Base-by-base conservation (phyloP, 768 basidiomycete genomes). In the Serendipita indica region DNA sequence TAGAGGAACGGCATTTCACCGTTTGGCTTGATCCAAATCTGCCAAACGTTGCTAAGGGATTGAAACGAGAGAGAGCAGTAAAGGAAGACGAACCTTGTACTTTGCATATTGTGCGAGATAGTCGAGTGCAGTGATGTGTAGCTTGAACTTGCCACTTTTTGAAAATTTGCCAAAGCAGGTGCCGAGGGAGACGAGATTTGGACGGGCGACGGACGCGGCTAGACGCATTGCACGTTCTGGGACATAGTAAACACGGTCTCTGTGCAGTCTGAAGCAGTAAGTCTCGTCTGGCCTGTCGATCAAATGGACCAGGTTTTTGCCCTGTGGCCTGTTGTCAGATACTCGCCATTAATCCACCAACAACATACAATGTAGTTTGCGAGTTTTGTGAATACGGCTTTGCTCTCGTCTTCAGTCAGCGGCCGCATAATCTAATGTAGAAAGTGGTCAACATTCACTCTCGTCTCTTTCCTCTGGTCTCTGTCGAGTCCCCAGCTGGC, bases 1-100 rank as follows among this genome's bases (percentile, higher is more conserved):
- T 99, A 99, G 34, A 99, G 73, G 77, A 94, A 99, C 1, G 96
- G 96, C 85, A 99, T 94, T 72, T 99, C 96, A 67, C 96, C 96
- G 63, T 98, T 94, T 25, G 93, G 85, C 71, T 99, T 99, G 69
- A 99, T 91, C 96, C 96, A 99, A 16, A 98, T 80, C 94, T 97
- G 61, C 3, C 32, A 61, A 12, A 57, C 20, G 22, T 45, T 20
- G 41, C 59, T 22, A 34, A 39, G 39, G 35, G 20, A 33, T 28
- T 57, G 25, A 16, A 60, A 57, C 52, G 22, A 60, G 33, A 60
- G 39, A 25, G 16, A n/a, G 25, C 13, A 28, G 34, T 45, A 30
- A 28, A 3, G 6, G n/a, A n/a, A n/a, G 3, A 65, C 73, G 58
- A 62, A 91, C 96, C 79, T 99, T 99, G 76, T 91, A 89, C 72